Percentiles rank a stretch among this genome's conserved stretches.
Conservation (phyloP, 495 filamentous ascomycete genomes). For the Aspergillus asperescens region DNA sequence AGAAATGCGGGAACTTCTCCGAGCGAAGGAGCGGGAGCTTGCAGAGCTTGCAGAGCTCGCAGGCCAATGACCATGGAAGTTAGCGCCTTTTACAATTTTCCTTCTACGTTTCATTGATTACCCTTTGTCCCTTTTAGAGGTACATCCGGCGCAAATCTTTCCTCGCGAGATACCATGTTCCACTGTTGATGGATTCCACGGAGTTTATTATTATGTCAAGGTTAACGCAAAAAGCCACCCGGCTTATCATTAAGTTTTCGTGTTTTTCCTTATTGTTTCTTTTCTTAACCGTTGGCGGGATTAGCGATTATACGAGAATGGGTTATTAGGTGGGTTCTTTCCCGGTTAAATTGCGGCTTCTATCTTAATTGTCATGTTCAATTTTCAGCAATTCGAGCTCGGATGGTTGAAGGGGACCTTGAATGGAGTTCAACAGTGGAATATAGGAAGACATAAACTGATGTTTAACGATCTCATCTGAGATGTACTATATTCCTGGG, state of each 20-base stretch:
- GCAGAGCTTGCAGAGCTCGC: conserved; percentile 69
- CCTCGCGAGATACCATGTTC: conserved; percentile 22
- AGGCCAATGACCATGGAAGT: conserved; percentile 18
- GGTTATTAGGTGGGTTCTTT: not conserved
- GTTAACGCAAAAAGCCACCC: conserved; percentile 2
- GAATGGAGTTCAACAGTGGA: not conserved
- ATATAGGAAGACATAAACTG: not conserved
- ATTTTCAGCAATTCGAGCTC: not conserved
- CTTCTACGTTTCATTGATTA: not conserved
- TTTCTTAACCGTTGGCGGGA: conserved; percentile 21
- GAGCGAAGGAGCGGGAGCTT: conserved; percentile 72
- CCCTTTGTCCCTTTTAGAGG: conserved; percentile 8
- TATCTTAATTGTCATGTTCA: too few species aligned
- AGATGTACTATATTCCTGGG: not conserved
- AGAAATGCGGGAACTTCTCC: conserved; percentile 66
- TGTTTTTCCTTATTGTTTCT: conserved; percentile 10
- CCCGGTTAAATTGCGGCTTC: not conserved
- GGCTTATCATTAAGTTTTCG: conserved; percentile 1
- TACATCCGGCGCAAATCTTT: conserved; percentile 21
- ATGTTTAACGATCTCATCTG: not conserved
- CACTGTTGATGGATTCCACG: conserved; percentile 12
- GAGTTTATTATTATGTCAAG: conserved; percentile 11
- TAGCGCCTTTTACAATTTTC: not conserved
- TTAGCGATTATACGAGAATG: conserved; percentile 9
- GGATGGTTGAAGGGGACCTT: not conserved